These are phyloP conservation scores for Hemisphaericaspora subhashii DNA, from an alignment of 1,139 yeast species.

Conservation along the genomic window DNA sequence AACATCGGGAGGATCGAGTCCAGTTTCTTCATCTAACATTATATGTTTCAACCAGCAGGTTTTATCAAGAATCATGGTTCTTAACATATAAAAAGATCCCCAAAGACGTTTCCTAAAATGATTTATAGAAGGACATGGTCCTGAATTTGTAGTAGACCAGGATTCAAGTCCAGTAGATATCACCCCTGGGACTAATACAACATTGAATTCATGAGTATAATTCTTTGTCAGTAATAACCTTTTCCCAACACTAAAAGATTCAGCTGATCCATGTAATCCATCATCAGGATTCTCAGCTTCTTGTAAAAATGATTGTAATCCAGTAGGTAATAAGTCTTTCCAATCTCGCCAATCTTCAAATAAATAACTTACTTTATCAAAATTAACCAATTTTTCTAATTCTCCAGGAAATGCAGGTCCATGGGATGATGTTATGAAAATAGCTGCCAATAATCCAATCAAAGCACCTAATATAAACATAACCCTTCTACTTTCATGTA, in stretches of 20 bases:
- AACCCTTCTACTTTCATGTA: constrained; percentile 46
- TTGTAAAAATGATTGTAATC: constrained; percentile 58
- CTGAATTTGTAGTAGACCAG: constrained; percentile 71
- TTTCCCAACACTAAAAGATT: constrained; percentile 85
- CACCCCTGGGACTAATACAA: constrained; percentile 93
- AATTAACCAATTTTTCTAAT: constrained; percentile 54
- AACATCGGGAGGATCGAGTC: constrained; percentile 84
- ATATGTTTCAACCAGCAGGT: constrained; percentile 91
- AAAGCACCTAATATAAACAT: constrained; percentile 60
- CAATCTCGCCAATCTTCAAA: constrained; percentile 47
- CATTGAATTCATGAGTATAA: constrained; percentile 64
- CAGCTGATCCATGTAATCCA: constrained; percentile 58
- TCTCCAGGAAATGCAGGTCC: constrained; percentile 42
- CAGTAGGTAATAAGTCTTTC: constrained; percentile 63
- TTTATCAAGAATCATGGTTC: constrained; percentile 89
- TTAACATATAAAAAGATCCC: constrained; percentile 96
- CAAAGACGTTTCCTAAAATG: constrained; percentile 90
- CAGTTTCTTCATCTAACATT: constrained; percentile 86
- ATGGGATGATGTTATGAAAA: constrained; percentile 56
- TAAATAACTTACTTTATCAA: constrained; percentile 54
- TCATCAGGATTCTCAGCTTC: constrained; percentile 46
- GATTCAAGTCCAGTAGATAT: constrained; percentile 93
- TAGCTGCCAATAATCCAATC: constrained; percentile 66
- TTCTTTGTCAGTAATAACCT: constrained; percentile 55
- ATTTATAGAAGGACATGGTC: constrained; percentile 73